These are phyloP conservation scores for Irpex sp. DNA, from an alignment of 1,284 basidiomycete genomes.

Conservation along the genomic window DNA sequence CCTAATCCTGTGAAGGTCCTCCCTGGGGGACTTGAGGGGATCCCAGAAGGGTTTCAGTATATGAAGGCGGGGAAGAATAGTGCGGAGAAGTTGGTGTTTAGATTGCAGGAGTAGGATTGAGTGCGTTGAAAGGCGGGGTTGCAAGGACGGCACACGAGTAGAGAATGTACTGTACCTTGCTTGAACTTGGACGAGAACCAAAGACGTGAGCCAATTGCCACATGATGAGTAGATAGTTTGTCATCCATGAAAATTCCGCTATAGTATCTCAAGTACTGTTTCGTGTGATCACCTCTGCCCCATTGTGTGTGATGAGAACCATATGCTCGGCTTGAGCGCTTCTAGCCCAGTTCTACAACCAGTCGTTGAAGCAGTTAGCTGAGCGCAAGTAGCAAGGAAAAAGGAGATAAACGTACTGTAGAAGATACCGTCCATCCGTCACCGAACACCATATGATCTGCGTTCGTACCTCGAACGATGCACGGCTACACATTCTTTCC, in stretches of 20 bases:
- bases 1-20: neutral
- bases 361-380: neutral
- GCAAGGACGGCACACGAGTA: no score
- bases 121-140: no score
- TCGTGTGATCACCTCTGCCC: constrained; percentile 61
- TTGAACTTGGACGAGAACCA: neutral
- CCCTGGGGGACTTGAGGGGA: neutral
- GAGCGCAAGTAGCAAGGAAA: neutral
- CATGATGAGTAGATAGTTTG: no score
- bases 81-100: constrained; percentile 1
- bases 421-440: constrained; percentile 90
- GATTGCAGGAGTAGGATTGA: neutral
- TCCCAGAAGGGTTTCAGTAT: neutral
- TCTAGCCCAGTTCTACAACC: constrained; percentile 63
- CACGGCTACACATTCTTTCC: constrained; percentile 48
- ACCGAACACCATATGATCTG: constrained; percentile 72
- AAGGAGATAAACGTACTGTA: constrained; percentile 43
- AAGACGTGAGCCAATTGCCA: no score
- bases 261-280: neutral
- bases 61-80: neutral
- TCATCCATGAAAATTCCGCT: neutral
- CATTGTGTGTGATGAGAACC: constrained; percentile 76
- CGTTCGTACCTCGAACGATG: constrained; percentile 69
- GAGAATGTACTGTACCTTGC: neutral
- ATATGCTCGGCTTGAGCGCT: constrained; percentile 87